Evolutionary conservation across 257 asterid genomes (phyloP), one percentile per base, ranked within the genome.

Genomic region (Solanum chaucha): DNA sequence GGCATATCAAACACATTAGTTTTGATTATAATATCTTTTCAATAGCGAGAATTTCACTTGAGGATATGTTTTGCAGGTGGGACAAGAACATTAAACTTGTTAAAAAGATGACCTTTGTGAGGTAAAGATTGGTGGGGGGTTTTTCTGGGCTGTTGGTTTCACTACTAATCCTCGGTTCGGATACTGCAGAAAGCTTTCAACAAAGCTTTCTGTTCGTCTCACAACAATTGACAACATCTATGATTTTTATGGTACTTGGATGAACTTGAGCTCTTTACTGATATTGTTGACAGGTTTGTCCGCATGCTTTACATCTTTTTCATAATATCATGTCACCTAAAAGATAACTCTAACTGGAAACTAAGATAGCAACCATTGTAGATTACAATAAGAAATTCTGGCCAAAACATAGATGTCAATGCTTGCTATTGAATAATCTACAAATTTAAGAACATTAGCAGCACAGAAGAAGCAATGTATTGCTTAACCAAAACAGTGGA

Each of bases 101-200:
- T 8, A 88, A 86, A 26, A 90, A 87, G 61, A 15, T 87, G 89
- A 68, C 51, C 20, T 91, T 90, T 78, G 88, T 78, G 3, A 88
- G 93, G 88, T 67, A 90, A 46, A 81, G 93, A 61, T 48, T 90
- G 77, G 89, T 88, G 87, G 90, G 72, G 65, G 68, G 88, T 87
- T 87, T 71, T 67, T 83, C 1, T 91, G 93, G 92, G 30, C 89
- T 4, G 51, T 90, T 3, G 92, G 91, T 14, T 68, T 83, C 85
- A 75, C 87, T 28, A 51, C 72, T 28, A 89, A 89, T 17, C 90
- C 88, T 55, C 71, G 40, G 65, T 83, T 48, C 2, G 36, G 74
- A 67, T 83, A 83, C 51, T 64, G 86, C 51, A 41, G 91, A 77
- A 87, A 30, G 44, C 3, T 83, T 73, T 34, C 28, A 2, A 75